Conservation (phyloP, 208 protist species). For the Pavlovales sp. region DNA sequence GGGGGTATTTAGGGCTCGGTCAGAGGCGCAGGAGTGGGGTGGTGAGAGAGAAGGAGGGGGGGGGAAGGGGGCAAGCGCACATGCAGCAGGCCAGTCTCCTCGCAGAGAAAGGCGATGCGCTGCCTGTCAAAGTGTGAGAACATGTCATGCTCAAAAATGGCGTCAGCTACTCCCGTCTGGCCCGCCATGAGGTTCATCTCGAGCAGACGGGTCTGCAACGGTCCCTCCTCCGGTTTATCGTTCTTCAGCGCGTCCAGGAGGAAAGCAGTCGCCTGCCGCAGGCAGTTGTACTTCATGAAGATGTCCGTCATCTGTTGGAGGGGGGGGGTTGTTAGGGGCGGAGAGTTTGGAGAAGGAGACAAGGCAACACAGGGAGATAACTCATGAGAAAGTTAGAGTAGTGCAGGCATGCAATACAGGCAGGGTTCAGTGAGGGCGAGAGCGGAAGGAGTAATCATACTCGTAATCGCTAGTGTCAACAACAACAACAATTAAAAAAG, state of each 20-base stretch:
- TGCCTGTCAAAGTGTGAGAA: slow-evolving; percentile 94
- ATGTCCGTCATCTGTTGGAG: slow-evolving; percentile 44
- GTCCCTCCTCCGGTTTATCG: slow-evolving; percentile 79
- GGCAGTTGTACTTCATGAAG: slow-evolving; percentile 73
- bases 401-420: too few relatives aligned
- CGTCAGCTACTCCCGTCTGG: slow-evolving; percentile 82
- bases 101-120: slow-evolving; percentile 92
- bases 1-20: too few relatives aligned
- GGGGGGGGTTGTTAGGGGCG: slow-evolving; percentile 36
- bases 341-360: not conserved
- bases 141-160: slow-evolving; percentile 91
- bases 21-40: too few relatives aligned
- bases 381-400: too few relatives aligned
- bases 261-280: slow-evolving; percentile 93
- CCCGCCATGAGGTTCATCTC: slow-evolving; percentile 98
- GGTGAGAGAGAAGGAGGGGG: too few relatives aligned
- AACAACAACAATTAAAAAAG: too few relatives aligned
- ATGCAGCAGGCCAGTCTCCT: slow-evolving; percentile 92
- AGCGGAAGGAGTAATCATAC: too few relatives aligned
- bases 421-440: too few relatives aligned
- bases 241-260: slow-evolving; percentile 93
- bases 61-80: slow-evolving; percentile 72
- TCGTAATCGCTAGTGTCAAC: too few relatives aligned
- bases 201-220: slow-evolving; percentile 97
- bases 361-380: too few relatives aligned